A percentile compares a stretch with the other conserved stretches of the same genome.
Evolutionary conservation across 2,329 filamentous ascomycete species (phyloP).

Genomic region (Fonsecaea nubica): DNA sequence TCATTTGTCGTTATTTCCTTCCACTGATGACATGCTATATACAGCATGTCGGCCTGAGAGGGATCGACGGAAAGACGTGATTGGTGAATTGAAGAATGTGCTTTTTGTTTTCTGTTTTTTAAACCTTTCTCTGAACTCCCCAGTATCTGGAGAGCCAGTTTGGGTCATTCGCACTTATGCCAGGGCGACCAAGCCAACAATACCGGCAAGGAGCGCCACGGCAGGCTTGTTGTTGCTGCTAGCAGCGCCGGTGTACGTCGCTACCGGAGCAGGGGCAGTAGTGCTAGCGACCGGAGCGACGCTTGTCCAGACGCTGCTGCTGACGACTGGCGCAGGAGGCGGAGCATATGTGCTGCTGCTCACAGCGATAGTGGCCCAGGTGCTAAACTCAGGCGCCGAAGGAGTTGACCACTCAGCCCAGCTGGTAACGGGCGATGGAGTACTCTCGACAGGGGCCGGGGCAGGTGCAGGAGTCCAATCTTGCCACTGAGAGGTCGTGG

Average conservation of each 20-base stretch:
- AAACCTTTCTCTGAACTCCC: not conserved
- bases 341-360: conserved; percentile 2
- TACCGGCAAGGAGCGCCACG: conserved; percentile 33
- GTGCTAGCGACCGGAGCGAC: conserved; percentile 18
- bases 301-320: conserved; percentile 20
- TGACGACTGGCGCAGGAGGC: conserved; percentile 19
- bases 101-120: not conserved
- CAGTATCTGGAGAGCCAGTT: too few species aligned
- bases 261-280: conserved; percentile 22
- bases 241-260: conserved; percentile 35
- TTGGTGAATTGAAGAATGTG: conserved; percentile 1
- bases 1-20: not conserved
- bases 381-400: conserved; percentile 1
- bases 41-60: too few species aligned
- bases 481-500: conserved; percentile 34
- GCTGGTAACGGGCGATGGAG: not conserved
- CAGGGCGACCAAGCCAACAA: conserved; percentile 35
- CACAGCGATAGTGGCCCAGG: conserved; percentile 2
- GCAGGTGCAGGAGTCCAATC: conserved; percentile 19
- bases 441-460: conserved; percentile 7
- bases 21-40: not conserved
- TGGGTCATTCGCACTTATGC: conserved; percentile 26
- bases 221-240: conserved; percentile 38
- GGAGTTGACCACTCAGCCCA: conserved; percentile 22
- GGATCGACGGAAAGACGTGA: not conserved